phyloP scores from a whole-genome alignment of 2,329 filamentous ascomycete genomes.

The Aureobasidium sp. region DNA sequence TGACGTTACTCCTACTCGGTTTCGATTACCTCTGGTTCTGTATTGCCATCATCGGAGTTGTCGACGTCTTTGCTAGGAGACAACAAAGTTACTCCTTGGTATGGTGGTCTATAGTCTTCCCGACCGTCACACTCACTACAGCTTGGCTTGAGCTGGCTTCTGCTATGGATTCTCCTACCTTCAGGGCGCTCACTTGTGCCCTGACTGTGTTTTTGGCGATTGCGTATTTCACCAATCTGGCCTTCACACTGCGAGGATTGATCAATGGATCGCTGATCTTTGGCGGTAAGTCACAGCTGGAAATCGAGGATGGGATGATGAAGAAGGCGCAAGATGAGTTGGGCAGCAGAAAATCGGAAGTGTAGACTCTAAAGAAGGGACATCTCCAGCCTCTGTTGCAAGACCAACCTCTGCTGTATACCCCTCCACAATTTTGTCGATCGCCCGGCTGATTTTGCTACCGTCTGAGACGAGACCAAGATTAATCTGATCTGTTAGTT shows the following conservation, averaged over 20 bases:
- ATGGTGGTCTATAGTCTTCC: conserved; percentile 19
- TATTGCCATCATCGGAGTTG: conserved; percentile 16
- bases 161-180: conserved; percentile 18
- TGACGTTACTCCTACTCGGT: conserved; percentile 15
- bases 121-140: conserved; percentile 16
- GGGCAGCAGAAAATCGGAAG: not conserved
- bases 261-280: conserved; percentile 16
- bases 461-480: too few species aligned
- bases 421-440: too few species aligned
- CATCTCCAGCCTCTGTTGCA: too few species aligned
- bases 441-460: too few species aligned
- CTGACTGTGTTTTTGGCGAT: conserved; percentile 16
- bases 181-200: conserved; percentile 12
- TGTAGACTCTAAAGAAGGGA: not conserved
- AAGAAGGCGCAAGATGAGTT: conserved; percentile 15
- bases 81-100: conserved; percentile 10
- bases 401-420: too few species aligned
- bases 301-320: conserved; percentile 15
- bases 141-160: conserved; percentile 16
- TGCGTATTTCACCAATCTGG: conserved; percentile 14
- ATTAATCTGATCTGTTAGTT: too few species aligned
- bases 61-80: conserved; percentile 12
- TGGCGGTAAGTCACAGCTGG: conserved; percentile 11
- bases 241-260: conserved; percentile 15
- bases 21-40: conserved; percentile 16